These are phyloP conservation scores for Orbilia javanica DNA, from an alignment of 2,329 filamentous ascomycete species.

Conservation along the genomic window DNA sequence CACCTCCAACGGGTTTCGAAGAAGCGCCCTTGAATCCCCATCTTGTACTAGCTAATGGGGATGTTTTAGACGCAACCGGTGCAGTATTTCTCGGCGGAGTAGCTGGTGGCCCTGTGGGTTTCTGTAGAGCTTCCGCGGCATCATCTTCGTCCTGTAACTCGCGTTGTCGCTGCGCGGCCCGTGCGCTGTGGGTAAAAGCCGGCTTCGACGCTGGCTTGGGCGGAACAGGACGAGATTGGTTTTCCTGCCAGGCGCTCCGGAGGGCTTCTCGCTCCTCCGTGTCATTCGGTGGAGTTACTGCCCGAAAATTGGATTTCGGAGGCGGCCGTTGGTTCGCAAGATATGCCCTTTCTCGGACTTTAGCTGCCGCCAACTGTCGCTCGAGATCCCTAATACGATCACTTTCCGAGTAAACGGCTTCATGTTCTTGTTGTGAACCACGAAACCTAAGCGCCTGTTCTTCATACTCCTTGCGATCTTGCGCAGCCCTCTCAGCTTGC, in stretches of 20 bases:
- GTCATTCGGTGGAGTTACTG: constrained; percentile 42
- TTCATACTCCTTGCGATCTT: constrained; percentile 56
- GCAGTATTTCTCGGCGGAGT: constrained; percentile 46
- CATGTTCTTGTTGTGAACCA: constrained; percentile 35
- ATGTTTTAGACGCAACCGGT: constrained; percentile 28
- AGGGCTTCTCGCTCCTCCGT: constrained; percentile 45
- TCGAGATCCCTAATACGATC: constrained; percentile 83
- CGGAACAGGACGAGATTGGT: constrained; percentile 33
- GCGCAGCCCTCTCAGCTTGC: constrained; percentile 45
- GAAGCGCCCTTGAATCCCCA: constrained; percentile 51
- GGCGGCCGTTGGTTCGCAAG: constrained; percentile 36
- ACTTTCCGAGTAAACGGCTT: constrained; percentile 52
- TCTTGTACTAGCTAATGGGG: constrained; percentile 43
- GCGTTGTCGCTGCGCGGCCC: constrained; percentile 52
- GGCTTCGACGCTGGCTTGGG: constrained; percentile 29
- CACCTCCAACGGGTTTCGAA: constrained; percentile 10
- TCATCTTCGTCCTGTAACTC: constrained; percentile 57
- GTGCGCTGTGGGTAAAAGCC: constrained; percentile 45
- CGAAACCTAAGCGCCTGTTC: constrained; percentile 8
- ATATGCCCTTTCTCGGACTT: constrained; percentile 72
- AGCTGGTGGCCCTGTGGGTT: constrained; percentile 40
- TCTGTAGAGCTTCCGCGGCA: constrained; percentile 17
- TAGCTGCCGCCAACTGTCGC: constrained; percentile 75
- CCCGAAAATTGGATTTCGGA: constrained; percentile 28
- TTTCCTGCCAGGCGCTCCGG: constrained; percentile 48